phyloP scores from a whole-genome alignment of 352 stramenopile species.

The Elongisporangium senticosum region DNA sequence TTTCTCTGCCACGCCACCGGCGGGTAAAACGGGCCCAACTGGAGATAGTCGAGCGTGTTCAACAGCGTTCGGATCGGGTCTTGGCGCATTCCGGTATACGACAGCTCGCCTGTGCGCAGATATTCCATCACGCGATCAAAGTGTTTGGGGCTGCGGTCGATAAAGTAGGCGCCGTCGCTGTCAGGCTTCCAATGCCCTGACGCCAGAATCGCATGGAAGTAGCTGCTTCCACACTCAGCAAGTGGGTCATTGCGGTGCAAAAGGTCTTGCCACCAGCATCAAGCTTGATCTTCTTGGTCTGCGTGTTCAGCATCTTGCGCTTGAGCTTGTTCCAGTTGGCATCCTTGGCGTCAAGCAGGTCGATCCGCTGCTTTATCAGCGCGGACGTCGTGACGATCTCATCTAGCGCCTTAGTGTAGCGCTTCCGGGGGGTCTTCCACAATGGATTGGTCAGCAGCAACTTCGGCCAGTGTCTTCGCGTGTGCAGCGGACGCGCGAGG shows the following conservation, averaged over 20 bases:
- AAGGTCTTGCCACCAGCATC: constrained; percentile 12
- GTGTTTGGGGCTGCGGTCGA: not conserved
- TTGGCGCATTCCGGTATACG: not conserved
- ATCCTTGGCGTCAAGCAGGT: not conserved
- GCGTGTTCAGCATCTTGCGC: not conserved
- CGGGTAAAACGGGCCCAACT: not conserved
- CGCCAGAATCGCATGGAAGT: constrained; percentile 16
- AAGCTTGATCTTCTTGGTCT: constrained; percentile 5
- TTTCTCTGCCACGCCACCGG: not conserved
- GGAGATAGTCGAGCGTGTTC: not conserved
- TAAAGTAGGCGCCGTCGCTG: not conserved
- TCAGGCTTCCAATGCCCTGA: not conserved
- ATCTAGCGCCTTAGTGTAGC: not conserved
- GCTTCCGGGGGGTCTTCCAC: not conserved
- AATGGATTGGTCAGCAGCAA: too few species aligned
- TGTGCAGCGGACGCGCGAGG: too few species aligned
- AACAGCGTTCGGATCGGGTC: not conserved
- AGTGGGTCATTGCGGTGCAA: constrained; percentile 3
- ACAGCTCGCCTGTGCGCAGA: not conserved
- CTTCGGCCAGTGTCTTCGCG: too few species aligned
- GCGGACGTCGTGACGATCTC: not conserved
- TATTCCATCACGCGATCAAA: not conserved
- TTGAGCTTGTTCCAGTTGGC: not conserved
- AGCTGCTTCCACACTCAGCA: constrained; percentile 11
- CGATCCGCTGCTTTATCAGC: too few species aligned